Evolutionary conservation across 2,329 filamentous ascomycete species (phyloP).

Genomic region (Colletotrichum siamense): DNA sequence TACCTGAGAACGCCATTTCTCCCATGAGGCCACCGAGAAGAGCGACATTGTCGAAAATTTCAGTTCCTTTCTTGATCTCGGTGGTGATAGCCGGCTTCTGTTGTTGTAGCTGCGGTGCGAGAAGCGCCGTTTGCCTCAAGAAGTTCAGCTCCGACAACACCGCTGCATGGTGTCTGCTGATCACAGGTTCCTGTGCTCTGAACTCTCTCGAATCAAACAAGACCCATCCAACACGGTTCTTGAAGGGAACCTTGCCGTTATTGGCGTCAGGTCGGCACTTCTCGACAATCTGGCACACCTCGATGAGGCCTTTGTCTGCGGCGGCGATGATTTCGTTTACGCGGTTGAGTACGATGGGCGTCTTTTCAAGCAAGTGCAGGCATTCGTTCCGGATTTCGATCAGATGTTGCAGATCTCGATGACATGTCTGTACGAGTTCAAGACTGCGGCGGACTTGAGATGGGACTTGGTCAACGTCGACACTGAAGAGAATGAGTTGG

Average conservation of each 20-base stretch:
- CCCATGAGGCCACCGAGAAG: not conserved
- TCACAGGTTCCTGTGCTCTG: conserved; percentile 27
- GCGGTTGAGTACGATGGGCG: conserved; percentile 29
- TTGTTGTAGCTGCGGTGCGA: not conserved
- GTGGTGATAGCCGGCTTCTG: not conserved
- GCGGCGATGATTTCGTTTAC: conserved; percentile 33
- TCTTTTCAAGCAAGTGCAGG: conserved; percentile 27
- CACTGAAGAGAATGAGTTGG: conserved; percentile 13
- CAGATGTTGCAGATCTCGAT: conserved; percentile 35
- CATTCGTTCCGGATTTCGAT: conserved; percentile 34
- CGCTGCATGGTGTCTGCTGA: conserved; percentile 32
- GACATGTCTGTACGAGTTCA: conserved; percentile 36
- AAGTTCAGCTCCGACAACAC: conserved; percentile 34
- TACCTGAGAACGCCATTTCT: not conserved
- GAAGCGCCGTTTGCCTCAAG: conserved; percentile 11
- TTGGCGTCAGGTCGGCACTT: conserved; percentile 29
- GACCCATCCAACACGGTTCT: conserved; percentile 28
- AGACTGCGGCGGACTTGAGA: conserved; percentile 31
- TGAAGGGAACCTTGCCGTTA: conserved; percentile 23
- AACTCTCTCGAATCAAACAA: conserved; percentile 30
- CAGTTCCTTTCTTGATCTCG: not conserved
- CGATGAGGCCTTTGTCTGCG: conserved; percentile 29
- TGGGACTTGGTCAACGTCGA: conserved; percentile 30
- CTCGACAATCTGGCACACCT: conserved; percentile 33
- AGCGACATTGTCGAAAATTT: not conserved